Percentiles rank a stretch among this genome's conserved stretches.
phyloP scores from a whole-genome alignment of 192 early-diverging fungal genomes.

The Podila clonocystis region DNA sequence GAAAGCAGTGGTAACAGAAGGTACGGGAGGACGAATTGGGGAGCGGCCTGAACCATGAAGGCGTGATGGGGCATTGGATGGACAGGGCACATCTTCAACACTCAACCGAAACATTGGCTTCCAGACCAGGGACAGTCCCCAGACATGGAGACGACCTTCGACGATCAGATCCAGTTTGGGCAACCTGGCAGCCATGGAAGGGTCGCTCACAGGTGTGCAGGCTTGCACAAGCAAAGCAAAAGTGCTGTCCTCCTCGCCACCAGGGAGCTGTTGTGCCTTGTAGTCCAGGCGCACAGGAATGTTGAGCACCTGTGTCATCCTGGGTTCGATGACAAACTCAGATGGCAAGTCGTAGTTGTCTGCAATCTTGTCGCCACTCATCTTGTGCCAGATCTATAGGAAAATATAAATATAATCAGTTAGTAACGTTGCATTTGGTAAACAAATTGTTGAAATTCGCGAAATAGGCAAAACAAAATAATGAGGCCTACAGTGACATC shows the following conservation, averaged over 20 bases:
- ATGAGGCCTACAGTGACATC: slow-evolving; percentile 14
- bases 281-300: slow-evolving; percentile 38
- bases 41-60: not conserved
- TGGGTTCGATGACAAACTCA: slow-evolving; percentile 16
- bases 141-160: slow-evolving; percentile 19
- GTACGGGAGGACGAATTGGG: not conserved
- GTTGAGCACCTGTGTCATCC: slow-evolving; percentile 6
- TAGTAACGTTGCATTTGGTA: not conserved
- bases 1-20: slow-evolving; percentile 12
- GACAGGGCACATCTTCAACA: slow-evolving; percentile 24
- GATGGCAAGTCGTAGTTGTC: slow-evolving; percentile 16
- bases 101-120: slow-evolving; percentile 25
- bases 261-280: not conserved
- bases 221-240: not conserved
- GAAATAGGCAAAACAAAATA: not conserved
- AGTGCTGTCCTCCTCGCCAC: not conserved
- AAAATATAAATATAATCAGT: not conserved
- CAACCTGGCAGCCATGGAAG: not conserved
- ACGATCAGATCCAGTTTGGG: slow-evolving; percentile 18
- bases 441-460: not conserved
- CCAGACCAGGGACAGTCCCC: slow-evolving; percentile 46
- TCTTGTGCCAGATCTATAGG: slow-evolving; percentile 6
- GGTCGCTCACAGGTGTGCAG: not conserved
- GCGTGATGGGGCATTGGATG: slow-evolving; percentile 9
- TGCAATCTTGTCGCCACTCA: slow-evolving; percentile 13